Conservation (phyloP, 1,284 basidiomycete species). For the Athelia psychrophila region DNA sequence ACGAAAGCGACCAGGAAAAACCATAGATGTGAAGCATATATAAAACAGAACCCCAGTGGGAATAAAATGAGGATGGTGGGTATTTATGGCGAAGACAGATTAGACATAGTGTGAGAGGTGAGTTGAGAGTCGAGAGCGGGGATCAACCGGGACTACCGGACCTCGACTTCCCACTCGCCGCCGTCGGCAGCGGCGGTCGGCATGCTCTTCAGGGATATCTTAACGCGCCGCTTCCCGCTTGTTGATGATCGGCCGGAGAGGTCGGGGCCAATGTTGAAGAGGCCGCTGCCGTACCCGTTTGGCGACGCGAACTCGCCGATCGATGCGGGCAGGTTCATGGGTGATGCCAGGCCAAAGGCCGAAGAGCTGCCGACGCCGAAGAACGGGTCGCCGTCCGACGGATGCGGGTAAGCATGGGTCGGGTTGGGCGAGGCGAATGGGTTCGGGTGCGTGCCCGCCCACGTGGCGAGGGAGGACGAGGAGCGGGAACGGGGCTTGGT, state of each 20-base stretch:
- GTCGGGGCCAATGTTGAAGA: slow-evolving; percentile 32
- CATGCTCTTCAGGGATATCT: slow-evolving; percentile 62
- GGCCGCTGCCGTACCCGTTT: slow-evolving; percentile 37
- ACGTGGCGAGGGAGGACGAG: slow-evolving; percentile 25
- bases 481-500: slow-evolving; percentile 25
- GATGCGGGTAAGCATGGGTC: slow-evolving; percentile 13
- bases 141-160: slow-evolving; percentile 43
- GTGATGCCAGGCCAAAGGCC: slow-evolving; percentile 32
- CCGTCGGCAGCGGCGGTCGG: slow-evolving; percentile 58
- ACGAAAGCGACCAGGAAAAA: not conserved
- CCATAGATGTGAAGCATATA: not conserved
- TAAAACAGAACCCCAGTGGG: not conserved
- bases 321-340: slow-evolving; percentile 13
- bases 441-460: slow-evolving; percentile 18
- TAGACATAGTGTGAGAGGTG: no score
- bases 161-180: slow-evolving; percentile 71
- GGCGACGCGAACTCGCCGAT: slow-evolving; percentile 25
- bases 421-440: slow-evolving; percentile 3
- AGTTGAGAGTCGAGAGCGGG: no score
- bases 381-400: slow-evolving; percentile 45
- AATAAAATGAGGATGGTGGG: no score
- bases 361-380: slow-evolving; percentile 47
- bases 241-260: slow-evolving; percentile 10
- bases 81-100: no score
- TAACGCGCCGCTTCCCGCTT: slow-evolving; percentile 44